Evolutionary conservation across 1,284 basidiomycete species (phyloP).

Genomic region (Cystobasidium pallidum): DNA sequence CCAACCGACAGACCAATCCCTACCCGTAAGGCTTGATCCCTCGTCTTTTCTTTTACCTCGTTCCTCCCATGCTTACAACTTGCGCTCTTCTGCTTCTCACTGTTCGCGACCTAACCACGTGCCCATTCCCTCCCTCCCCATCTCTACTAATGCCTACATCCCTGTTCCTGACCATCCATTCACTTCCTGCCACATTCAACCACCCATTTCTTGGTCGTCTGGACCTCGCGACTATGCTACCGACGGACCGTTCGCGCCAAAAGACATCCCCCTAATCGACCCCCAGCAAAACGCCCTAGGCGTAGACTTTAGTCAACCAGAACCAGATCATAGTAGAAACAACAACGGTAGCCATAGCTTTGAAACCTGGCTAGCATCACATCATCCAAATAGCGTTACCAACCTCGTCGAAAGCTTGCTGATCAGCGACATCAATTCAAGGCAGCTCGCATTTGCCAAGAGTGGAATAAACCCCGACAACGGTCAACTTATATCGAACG

Average conservation of each 20-base stretch:
- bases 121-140: background rate
- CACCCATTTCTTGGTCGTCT: background rate
- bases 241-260: background rate
- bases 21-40: slow-evolving; percentile 15
- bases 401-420: slow-evolving; percentile 22
- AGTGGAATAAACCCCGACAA: background rate
- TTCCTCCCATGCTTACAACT: slow-evolving; percentile 25
- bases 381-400: background rate
- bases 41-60: background rate
- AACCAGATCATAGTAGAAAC: background rate
- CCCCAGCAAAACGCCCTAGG: slow-evolving; percentile 19
- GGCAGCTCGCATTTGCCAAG: background rate
- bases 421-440: slow-evolving; percentile 10
- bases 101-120: background rate
- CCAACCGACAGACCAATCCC: background rate
- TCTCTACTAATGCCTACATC: slow-evolving; percentile 16
- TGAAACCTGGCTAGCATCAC: background rate
- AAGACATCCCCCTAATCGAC: slow-evolving; percentile 11
- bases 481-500: slow-evolving; percentile 16
- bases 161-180: background rate
- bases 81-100: slow-evolving; percentile 14
- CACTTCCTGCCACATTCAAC: background rate
- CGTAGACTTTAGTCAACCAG: slow-evolving; percentile 5
- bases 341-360: slow-evolving; percentile 6
- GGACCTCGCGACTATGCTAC: background rate